Base-by-base conservation (phyloP, 306 rosid genomes). In the Alnus rubra region DNA sequence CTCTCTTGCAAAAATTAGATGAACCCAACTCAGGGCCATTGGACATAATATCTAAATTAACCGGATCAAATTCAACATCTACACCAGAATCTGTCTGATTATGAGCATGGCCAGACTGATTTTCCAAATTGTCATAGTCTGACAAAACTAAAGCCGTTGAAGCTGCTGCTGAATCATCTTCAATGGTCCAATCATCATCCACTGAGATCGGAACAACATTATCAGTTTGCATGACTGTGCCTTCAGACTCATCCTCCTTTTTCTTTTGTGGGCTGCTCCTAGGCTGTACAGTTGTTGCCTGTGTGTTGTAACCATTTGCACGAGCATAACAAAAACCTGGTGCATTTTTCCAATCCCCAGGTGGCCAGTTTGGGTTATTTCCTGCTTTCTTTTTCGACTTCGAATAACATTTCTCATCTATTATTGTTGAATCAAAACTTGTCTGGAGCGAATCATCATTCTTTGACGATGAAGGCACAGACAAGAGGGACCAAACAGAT, bases 301-400 rank as follows among this genome's bases (percentile, higher is more conserved):
- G 86, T 23, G 89, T 85, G 82, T 75, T 79, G 75, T 86, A 84
- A 73, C 94, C 93, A 82, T 76, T 77, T 79, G 81, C 87, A 12
- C 82, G 91, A 60, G 97, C 91, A 86, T 84, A 90, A 79, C 49
- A 86, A 85, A 88, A 89, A 71, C 88, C 93, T 10, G 97, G 97
- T 78, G 97, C 97, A 84, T 90, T 86, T 84, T 90, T 91, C 97
- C 98, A 94, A 79, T 78, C 93, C 69, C 23, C 91, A 53, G 97
- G 94, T 37, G 94, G 97, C 95, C 94, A 92, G 83, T 79, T 84
- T 79, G 89, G 55, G 80, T 42, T 47, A 14, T 44, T 74, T 74
- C 69, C 77, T 68, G 80, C 49, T 78, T 76, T 92, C 81, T 84
- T 83, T 91, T 85, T 80, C 75, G 76, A 30, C 53, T 56, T 89